phyloP scores from a whole-genome alignment of 768 basidiomycete genomes.

The Podaxis mareebaensis region DNA sequence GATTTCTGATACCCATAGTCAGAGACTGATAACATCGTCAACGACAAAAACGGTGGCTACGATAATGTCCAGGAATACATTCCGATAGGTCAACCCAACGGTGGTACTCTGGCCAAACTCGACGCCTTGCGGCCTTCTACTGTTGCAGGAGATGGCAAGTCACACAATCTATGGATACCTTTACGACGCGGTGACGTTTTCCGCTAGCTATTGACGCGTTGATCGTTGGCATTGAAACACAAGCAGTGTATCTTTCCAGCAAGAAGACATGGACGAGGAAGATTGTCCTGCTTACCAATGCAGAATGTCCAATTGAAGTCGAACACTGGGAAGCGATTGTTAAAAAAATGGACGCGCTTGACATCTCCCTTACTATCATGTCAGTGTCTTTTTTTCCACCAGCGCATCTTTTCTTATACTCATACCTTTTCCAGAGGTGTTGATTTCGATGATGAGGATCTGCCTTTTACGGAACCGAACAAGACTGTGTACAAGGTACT shows the following conservation, averaged over 20 bases:
- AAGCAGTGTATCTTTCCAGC: slow-evolving; percentile 60
- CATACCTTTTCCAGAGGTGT: slow-evolving; percentile 59
- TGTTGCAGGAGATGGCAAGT: slow-evolving; percentile 66
- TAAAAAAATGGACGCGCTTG: slow-evolving; percentile 59
- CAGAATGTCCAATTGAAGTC: slow-evolving; percentile 68
- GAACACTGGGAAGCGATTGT: slow-evolving; percentile 76
- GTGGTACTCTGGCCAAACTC: slow-evolving; percentile 64
- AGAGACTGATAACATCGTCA: slow-evolving; percentile 71
- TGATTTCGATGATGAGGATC: slow-evolving; percentile 80
- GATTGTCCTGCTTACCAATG: slow-evolving; percentile 84
- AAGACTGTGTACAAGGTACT: slow-evolving; percentile 76
- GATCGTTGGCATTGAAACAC: slow-evolving; percentile 83
- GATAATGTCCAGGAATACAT: slow-evolving; percentile 74
- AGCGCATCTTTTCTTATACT: not conserved
- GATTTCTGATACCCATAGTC: slow-evolving; percentile 9
- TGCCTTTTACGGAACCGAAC: slow-evolving; percentile 60
- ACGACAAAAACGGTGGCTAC: slow-evolving; percentile 65
- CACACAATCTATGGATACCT: no score
- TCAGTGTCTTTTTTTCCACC: slow-evolving; percentile 31
- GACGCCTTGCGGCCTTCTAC: slow-evolving; percentile 58
- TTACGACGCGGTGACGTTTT: no score
- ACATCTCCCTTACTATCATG: slow-evolving; percentile 71
- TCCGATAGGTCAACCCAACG: slow-evolving; percentile 65
- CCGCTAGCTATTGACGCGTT: slow-evolving; percentile 88
- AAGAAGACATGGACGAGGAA: slow-evolving; percentile 88